Evolutionary conservation across 257 asterid genomes (phyloP).

Genomic region (Jacaranda mimosifolia): DNA sequence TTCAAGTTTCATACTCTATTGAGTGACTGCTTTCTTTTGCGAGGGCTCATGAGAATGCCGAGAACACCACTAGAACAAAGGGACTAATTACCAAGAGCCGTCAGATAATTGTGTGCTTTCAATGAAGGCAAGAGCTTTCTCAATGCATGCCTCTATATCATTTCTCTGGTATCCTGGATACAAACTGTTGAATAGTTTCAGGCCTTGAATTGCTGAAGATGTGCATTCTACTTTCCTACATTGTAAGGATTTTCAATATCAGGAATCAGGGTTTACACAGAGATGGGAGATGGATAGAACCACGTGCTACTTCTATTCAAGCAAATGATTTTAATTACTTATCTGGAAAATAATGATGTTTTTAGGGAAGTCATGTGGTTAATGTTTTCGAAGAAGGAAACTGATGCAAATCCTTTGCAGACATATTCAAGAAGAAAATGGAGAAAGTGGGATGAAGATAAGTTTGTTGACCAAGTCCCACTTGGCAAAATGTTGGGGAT

Average conservation of each 20-base stretch:
- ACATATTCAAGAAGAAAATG: too few species aligned
- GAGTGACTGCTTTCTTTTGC: neutral
- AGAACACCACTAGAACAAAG: neutral
- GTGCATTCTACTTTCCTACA: conserved; percentile 77
- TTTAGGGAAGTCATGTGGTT: neutral
- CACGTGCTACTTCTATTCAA: too few species aligned
- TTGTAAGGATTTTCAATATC: neutral
- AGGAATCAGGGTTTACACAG: neutral
- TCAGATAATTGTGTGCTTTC: conserved; percentile 62
- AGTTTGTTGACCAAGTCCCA: too few species aligned
- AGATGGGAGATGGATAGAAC: too few species aligned
- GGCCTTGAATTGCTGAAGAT: conserved; percentile 62
- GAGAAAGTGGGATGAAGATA: too few species aligned
- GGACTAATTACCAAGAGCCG: conserved; percentile 65
- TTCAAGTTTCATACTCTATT: neutral
- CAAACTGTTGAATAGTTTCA: conserved; percentile 44
- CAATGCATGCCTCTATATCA: conserved; percentile 55
- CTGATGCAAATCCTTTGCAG: too few species aligned
- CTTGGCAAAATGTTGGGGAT: too few species aligned
- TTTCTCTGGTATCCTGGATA: conserved; percentile 49
- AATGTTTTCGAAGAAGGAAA: too few species aligned
- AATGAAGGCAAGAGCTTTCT: conserved; percentile 60
- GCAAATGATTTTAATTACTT: neutral
- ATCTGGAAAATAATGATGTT: neutral
- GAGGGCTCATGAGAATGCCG: neutral